Evolutionary conservation across 2,329 filamentous ascomycete genomes (phyloP).

Genomic region (Onygena corvina): DNA sequence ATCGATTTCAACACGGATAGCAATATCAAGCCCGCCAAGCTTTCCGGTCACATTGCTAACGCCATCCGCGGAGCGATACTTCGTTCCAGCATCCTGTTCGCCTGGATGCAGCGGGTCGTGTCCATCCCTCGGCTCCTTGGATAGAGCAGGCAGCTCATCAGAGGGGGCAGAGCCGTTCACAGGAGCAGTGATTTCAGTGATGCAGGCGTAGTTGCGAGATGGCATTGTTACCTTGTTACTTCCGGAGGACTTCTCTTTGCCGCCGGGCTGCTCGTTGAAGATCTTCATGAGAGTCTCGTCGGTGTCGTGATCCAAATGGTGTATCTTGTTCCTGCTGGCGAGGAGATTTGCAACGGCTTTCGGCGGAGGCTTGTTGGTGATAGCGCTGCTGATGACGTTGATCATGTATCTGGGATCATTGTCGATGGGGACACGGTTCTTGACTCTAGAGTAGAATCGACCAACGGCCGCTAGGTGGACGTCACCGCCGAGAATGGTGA

Average conservation of each 20-base stretch:
- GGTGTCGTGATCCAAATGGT: constrained; percentile 50
- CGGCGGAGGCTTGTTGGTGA: constrained; percentile 57
- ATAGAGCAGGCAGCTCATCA: constrained; percentile 9
- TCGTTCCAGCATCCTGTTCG: constrained; percentile 65
- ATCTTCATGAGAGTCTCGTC: constrained; percentile 53
- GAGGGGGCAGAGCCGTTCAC: constrained; percentile 14
- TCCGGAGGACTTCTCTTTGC: constrained; percentile 49
- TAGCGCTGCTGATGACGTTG: constrained; percentile 53
- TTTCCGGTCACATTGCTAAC: constrained; percentile 28
- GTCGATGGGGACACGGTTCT: constrained; percentile 44
- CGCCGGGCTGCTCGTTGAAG: constrained; percentile 50
- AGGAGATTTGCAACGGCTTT: constrained; percentile 53
- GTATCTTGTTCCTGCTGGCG: constrained; percentile 52
- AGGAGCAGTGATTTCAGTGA: constrained; percentile 40
- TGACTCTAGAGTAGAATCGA: constrained; percentile 52
- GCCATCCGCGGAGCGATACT: constrained; percentile 57
- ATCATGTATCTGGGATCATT: constrained; percentile 52
- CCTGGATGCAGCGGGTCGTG: constrained; percentile 62
- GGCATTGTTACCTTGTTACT: constrained; percentile 81
- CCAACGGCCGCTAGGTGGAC: constrained; percentile 54
- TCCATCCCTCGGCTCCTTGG: constrained; percentile 43
- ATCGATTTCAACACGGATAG: constrained; percentile 38
- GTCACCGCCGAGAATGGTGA: constrained; percentile 53
- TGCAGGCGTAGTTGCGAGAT: constrained; percentile 52
- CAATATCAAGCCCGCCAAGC: constrained; percentile 35